Evolutionary conservation across 139 green algal species (phyloP), one percentile per base, ranked within the genome.

Genomic region (Chlamydomonas sp.): DNA sequence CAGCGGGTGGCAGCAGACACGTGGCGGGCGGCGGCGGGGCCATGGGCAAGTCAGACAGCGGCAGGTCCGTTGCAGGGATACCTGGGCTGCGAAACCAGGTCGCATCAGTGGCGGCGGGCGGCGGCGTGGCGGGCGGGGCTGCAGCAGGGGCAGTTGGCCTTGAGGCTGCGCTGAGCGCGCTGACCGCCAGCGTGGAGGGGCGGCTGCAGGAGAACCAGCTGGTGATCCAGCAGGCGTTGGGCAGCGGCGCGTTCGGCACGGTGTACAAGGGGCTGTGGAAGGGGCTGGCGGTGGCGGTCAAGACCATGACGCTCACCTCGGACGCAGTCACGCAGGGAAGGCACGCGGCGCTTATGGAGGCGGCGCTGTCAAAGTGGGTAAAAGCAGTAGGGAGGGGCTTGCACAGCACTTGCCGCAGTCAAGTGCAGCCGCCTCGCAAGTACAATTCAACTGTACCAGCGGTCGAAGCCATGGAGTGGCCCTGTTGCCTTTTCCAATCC

Each of bases 261-360:
- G 81, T 86, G 81, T 86, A 86, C 81, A 86, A 86, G 68, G 81
- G 67, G 20, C 71, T 49, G 8, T 77, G 71, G 71, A 77, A 77
- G 71, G 71, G 71, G 20, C 71, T 77, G 71, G 6, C 49, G 20
- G 66, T 71, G 66, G 66, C 66, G 66, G 66, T 71, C 66, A 71
- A 71, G 66, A 14, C 12, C 10, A 71, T 71, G 66, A 71, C 66
- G 66, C 66, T 71, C 66, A 71, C 10, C 66, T 10, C 66, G 20
- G 20, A 78, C 73, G 10, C 73, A 12, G 8, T 78, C 20, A 78
- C 15, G 12, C 8, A 78, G 20, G 72, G 72, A 7, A 63, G 77
- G 64, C 79, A 85, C 18, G 49, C 64, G 17, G 82, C 71, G 15
- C 58, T 87, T 14, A 71, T 87, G 82, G 71, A 87, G 59, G 82